These are phyloP conservation scores for Xylaria polymorpha DNA, from an alignment of 2,329 filamentous ascomycete genomes.

Conservation along the genomic window DNA sequence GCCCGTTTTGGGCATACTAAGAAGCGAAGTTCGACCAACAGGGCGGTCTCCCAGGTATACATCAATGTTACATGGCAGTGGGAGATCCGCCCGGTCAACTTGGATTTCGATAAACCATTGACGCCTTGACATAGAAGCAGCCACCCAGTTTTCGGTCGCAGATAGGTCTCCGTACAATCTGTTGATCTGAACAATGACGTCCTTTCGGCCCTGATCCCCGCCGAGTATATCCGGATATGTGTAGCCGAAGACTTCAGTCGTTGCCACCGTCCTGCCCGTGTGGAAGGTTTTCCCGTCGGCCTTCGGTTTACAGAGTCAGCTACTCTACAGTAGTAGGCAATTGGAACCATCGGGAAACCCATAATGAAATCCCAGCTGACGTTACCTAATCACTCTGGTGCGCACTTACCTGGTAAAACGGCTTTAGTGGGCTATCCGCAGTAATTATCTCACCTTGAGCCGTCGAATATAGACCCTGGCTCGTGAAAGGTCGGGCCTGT, in stretches of 20 bases:
- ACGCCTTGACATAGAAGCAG: neutral
- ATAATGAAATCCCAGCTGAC: neutral
- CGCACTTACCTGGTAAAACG: constrained; percentile 57
- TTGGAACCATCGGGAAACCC: neutral
- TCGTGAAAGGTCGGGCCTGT: constrained; percentile 45
- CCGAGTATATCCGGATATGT: constrained; percentile 61
- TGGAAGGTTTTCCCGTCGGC: constrained; percentile 53
- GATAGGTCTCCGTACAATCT: constrained; percentile 57
- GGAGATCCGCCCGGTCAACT: constrained; percentile 54
- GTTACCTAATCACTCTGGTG: neutral
- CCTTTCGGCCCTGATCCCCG: constrained; percentile 67
- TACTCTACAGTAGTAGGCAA: neutral
- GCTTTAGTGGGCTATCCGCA: constrained; percentile 60
- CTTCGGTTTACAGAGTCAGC: constrained; percentile 20
- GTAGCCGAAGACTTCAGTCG: constrained; percentile 54
- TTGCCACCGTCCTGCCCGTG: constrained; percentile 53
- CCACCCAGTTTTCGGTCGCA: neutral
- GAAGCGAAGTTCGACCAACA: constrained; percentile 52
- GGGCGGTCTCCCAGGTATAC: constrained; percentile 48
- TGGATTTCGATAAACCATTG: constrained; percentile 54
- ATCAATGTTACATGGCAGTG: constrained; percentile 53
- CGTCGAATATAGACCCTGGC: constrained; percentile 55
- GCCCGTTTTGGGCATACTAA: constrained; percentile 54
- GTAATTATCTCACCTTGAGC: constrained; percentile 55
- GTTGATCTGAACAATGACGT: constrained; percentile 71